Evolutionary conservation across 2,329 filamentous ascomycete species (phyloP), one percentile per base, ranked within the genome.

Genomic region (Cordyceps fumosorosea): DNA sequence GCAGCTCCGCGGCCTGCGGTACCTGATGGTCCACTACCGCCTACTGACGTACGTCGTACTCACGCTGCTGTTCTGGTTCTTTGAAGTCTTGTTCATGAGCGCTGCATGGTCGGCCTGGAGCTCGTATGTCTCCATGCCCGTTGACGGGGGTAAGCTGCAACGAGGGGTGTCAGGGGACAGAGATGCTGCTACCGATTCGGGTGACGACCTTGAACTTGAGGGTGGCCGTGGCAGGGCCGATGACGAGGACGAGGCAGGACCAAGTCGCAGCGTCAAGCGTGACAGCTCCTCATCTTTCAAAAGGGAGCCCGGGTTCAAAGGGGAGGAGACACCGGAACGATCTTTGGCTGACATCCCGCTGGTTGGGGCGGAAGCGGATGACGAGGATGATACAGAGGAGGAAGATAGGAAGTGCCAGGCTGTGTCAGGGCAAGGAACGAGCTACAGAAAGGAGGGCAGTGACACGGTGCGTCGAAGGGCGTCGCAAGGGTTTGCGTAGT

Each of bases 11-110:
- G 93, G 93, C 0, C 73, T 97, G 64, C 80, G 89, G 55, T 95
- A 89, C 85, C 69, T 93, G 61, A 96, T 99, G 90, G 95, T 95
- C 69, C 87, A 91, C 64, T 88, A 93, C 76, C 85, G 89, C 14
- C 69, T 95, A 42, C 73, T 85, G 1, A 86, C 86, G 5, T 92
- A 91, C 63, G 58, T 89, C 0, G 69, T 87, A 0, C 89, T 92
- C 68, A 90, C 87, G 0, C 74, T 78, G 0, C 67, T 84, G 0
- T 97, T 97, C 74, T 98, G 93, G 91, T 71, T 78, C 1, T 84
- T 85, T 14, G 91, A 93, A 70, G 80, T 96, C 69, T 66, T 85
- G 0, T 88, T 87, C 48, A 84, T 89, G 72, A 78, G 80, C 1
- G 44, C 87, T 0, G 86, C 84, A 0, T 96, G 90, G 88, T 72